Evolutionary conservation across 2,329 filamentous ascomycete genomes (phyloP).

Genomic region (Trichoderma aggressivum): DNA sequence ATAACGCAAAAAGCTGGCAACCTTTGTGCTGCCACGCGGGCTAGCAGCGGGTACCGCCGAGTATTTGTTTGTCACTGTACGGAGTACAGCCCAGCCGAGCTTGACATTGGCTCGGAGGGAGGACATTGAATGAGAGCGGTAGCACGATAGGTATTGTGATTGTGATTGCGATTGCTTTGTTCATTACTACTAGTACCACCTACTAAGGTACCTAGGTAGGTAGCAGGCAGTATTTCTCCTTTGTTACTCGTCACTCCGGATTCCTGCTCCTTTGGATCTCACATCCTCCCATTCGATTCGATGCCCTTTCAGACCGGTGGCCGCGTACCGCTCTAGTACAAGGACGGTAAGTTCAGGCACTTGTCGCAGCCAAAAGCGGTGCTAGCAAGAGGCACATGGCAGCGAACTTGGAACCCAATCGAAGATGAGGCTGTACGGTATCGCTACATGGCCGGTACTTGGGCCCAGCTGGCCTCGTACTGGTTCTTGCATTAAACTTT

Average conservation of each 20-base stretch:
- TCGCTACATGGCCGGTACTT: background rate
- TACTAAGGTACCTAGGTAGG: no score
- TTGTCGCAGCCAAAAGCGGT: background rate
- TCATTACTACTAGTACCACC: background rate
- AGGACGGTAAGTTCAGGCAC: background rate
- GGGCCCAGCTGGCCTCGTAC: background rate
- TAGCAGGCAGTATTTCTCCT: background rate
- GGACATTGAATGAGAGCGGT: no score
- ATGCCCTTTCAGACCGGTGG: background rate
- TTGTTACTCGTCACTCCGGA: background rate
- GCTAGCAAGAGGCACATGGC: background rate
- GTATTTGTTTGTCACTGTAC: constrained; percentile 11
- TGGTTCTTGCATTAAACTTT: constrained; percentile 4
- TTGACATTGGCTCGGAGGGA: background rate
- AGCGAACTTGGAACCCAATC: background rate
- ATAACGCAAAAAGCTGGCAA: constrained; percentile 8
- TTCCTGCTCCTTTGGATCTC: background rate
- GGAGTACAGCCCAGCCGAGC: background rate
- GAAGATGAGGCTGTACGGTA: constrained; percentile 6
- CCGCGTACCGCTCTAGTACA: background rate
- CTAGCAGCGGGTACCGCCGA: constrained; percentile 9
- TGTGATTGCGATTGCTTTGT: background rate
- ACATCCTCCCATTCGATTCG: background rate
- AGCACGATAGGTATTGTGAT: background rate
- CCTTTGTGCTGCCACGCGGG: background rate